Evolutionary conservation across 148 eudicot species (phyloP), one percentile per base, ranked within the genome.

Genomic region (Euryodendron excelsum): DNA sequence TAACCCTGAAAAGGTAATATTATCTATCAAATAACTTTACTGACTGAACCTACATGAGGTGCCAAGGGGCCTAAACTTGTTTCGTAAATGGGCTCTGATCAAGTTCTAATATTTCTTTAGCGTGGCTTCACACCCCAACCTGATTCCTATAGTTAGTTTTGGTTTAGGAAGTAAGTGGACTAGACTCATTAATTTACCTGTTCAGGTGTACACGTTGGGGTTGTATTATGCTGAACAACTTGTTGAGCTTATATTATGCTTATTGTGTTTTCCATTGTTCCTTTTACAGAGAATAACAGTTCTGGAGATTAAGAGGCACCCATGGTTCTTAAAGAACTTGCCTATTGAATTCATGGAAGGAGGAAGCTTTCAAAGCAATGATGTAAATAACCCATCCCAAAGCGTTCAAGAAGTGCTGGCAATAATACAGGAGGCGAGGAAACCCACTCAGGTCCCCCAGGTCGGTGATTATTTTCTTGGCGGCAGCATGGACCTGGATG

Each of bases 251-350:
- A n/a, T n/a, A n/a, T n/a, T n/a, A n/a, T n/a, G n/a, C n/a, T 52
- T 2, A 52, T 33, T 28, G 10, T 31, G 18, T 21, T 17, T 53
- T 18, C n/a, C 23, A 28, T 50, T 47, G 31, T 20, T 66, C 20
- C 59, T 47, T 69, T 55, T 67, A 80, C 93, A 94, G 97, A 89
- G 97, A 86, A 92, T 92, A 58, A 92, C 90, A 1, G 91, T 94
- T 27, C 78, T 85, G n/a, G 97, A 94, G 77, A 94, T 94, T 25
- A 90, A 85, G 75, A 86, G 50, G 45, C 94, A 92, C 66, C 97
- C 93, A 0, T 94, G 98, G 98, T 94, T 88, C 77, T 37, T 89
- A 75, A 91, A 77, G 83, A 91, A 94, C 86, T 88, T 92, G 81
- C 98, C 93, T 4, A 68, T 82, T 52, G 98, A 94, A 68, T 79